Evolutionary conservation across 1,284 basidiomycete species (phyloP), one percentile per base, ranked within the genome.

Genomic region (Rhodotorula glutinis): DNA sequence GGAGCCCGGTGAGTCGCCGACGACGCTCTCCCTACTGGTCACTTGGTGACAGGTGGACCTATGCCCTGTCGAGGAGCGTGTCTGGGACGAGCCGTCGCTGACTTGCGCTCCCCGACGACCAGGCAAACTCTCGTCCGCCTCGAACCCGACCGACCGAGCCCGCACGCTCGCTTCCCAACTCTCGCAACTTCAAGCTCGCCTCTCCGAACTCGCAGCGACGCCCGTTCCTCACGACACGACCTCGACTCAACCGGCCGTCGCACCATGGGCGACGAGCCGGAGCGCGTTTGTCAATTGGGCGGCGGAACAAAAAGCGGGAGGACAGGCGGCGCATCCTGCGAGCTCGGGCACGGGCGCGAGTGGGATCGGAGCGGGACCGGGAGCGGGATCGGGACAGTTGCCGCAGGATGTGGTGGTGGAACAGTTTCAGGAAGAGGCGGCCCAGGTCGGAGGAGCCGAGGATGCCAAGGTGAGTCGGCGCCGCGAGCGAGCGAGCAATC

Each of bases 271-370:
- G 3, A 38, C 25, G 9, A 57, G 52, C 4, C 55, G 71, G 8
- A 55, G 59, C 16, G 58, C 61, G 29, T 73, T 70, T 40, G 52
- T 73, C 66, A 71, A 73, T 29, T 71, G 69, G 71, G 69, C 67
- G 19, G 69, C 71, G 46, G 55, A 57, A 41, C 51, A 49, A 10
- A 70, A 73, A 53, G 59, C 51, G 21, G 56, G 27, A 3, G 53
- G 60, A 14, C 38, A 23, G 23, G 17, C 38, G 41, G 25, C 40
- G 0, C 27, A 11, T 3, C 49, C 60, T 4, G 58, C 56, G 14
- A 52, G 23, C 3, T 38, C 30, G 38, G n/a, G 43, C 17, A 16
- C 17, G 29, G 57, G 57, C n/a, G 38, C 29, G 11, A n/a, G 23
- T 13, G 43, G n/a, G 23, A n/a, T n/a, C n/a, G 40, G 21, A 23